Percentiles rank a stretch among this genome's conserved stretches.
Evolutionary conservation across 805 yeast genomes (phyloP).

Genomic region (Metschnikowia rubicola): DNA sequence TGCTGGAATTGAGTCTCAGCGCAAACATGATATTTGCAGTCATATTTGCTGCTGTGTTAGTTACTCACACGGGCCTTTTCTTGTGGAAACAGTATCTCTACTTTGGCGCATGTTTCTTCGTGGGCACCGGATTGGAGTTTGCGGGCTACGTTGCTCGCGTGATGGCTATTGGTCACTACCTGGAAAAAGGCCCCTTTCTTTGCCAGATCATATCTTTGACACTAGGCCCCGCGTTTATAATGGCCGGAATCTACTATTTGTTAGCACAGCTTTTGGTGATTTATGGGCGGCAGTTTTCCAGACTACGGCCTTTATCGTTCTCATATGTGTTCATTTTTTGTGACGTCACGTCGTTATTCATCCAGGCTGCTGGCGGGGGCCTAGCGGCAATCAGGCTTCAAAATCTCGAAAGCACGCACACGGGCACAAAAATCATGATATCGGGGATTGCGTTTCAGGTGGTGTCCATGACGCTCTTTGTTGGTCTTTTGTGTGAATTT

Average conservation of each 20-base stretch:
- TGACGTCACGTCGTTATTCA: slow-evolving; percentile 52
- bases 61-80: slow-evolving; percentile 26
- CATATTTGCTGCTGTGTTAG: slow-evolving; percentile 15
- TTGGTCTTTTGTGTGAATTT: slow-evolving; percentile 48
- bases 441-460: slow-evolving; percentile 81
- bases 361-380: slow-evolving; percentile 34
- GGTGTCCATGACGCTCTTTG: slow-evolving; percentile 59
- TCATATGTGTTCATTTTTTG: slow-evolving; percentile 62
- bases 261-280: slow-evolving; percentile 65
- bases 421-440: slow-evolving; percentile 68
- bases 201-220: slow-evolving; percentile 69
- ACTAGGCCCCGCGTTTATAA: slow-evolving; percentile 76
- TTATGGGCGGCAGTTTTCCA: slow-evolving; percentile 44
- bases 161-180: slow-evolving; percentile 33
- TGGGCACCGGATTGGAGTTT: slow-evolving; percentile 58
- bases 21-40: slow-evolving; percentile 15
- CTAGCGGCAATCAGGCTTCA: slow-evolving; percentile 22
- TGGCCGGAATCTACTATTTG: slow-evolving; percentile 78
- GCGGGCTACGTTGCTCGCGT: slow-evolving; percentile 66
- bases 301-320: slow-evolving; percentile 54
- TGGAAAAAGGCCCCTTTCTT: slow-evolving; percentile 40
- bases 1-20: slow-evolving; percentile 12
- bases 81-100: slow-evolving; percentile 55
- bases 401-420: slow-evolving; percentile 23
- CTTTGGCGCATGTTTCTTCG: slow-evolving; percentile 55